Base-by-base conservation (phyloP, 2,329 filamentous ascomycete genomes). In the Sporothrix brasiliensis region DNA sequence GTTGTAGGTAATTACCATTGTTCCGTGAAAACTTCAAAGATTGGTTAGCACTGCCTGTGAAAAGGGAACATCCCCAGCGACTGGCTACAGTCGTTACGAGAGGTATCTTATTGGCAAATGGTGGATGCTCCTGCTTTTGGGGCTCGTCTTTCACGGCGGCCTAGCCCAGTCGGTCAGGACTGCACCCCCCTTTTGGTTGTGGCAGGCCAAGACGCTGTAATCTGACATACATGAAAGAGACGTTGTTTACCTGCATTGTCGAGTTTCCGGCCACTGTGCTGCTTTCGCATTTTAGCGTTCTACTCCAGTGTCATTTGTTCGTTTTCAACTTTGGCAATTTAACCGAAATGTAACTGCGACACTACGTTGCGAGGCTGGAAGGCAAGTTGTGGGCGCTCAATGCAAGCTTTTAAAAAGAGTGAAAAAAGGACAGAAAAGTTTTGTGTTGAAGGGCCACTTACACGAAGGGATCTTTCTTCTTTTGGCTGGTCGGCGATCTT, bases 301-400 rank as follows among this genome's bases (percentile, higher is more conserved):
- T 53, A 19, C 49, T 54, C 34, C 13, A 13, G 14, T 68, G 50
- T 47, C 56, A 10, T 27, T 4, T 30, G 19, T 27, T 34, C 24
- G 11, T 44, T 41, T 4, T 13, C 16, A n/a, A 47, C 44, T 47
- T 67, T 9, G 41, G 47, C 63, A 39, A 39, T 27, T 58, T 54
- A 49, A 24, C 66, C 66, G 39, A 49, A 34, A 68, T 68, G 53
- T 19, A 50, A 68, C 67, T 68, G 67, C 53, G 44, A 68, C 67
- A 44, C 53, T 68, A 41, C 66, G 66, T 49, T 58, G 39, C 21
- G 39, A 49, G 39, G 19, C 10, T 68, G 39, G 52, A 44, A 56
- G 41, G 21, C 34, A 34, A 27, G 47, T 24, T 13, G n/a, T 30
- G 34, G 24, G n/a, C 50, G 50, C 30, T 16, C 41, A 52, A 66